Conservation (phyloP, 2,329 filamentous ascomycete genomes). For the Neonectria magnoliae region DNA sequence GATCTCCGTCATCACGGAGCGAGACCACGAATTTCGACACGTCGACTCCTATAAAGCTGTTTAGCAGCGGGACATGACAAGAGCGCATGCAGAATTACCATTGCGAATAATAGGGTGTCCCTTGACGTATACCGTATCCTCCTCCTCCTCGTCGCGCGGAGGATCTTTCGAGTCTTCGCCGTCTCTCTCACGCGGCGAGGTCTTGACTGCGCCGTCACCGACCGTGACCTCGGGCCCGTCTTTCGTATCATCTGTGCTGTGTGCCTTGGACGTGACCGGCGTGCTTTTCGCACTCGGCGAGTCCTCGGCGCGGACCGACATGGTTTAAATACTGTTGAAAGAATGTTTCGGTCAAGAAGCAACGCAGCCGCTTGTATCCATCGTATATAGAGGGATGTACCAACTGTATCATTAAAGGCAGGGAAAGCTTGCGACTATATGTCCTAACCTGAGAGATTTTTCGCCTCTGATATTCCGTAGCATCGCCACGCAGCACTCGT, state of each 20-base stretch:
- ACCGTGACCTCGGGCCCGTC: not conserved
- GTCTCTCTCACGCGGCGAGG: not conserved
- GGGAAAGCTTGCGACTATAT: not conserved
- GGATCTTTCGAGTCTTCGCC: not conserved
- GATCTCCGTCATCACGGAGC: slow-evolving; percentile 32
- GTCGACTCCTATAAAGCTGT: slow-evolving; percentile 13
- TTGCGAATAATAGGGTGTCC: not conserved
- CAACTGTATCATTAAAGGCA: not conserved
- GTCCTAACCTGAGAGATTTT: not conserved
- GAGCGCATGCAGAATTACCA: not conserved
- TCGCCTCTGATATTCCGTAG: not conserved
- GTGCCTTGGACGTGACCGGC: not conserved
- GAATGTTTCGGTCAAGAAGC: not conserved
- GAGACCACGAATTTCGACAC: slow-evolving; percentile 35
- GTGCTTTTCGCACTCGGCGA: not conserved
- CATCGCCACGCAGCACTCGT: not conserved
- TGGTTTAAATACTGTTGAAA: not conserved
- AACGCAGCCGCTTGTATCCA: not conserved
- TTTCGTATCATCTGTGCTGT: not conserved
- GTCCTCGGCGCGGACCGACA: not conserved
- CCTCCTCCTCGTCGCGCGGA: not conserved
- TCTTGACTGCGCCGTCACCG: not conserved
- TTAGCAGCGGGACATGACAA: not conserved
- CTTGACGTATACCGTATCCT: not conserved
- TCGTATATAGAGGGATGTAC: not conserved